Conservation (phyloP, 1,284 basidiomycete species). For the Jaminaea rosea region DNA sequence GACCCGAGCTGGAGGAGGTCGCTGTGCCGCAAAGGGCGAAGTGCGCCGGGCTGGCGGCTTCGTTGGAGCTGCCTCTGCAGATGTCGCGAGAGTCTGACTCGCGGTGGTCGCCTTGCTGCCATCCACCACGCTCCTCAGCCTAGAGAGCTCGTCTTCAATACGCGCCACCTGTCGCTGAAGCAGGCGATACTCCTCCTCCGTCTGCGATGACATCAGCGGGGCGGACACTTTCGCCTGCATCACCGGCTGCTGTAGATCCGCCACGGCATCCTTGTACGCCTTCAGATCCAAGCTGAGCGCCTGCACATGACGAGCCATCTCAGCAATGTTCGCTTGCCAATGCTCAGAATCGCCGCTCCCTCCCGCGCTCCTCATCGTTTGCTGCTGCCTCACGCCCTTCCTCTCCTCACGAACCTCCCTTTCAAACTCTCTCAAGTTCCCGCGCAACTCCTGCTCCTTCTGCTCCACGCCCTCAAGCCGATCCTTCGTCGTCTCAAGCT, state of each 20-base stretch:
- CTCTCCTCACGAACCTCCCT: neutral
- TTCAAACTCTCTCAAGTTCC: neutral
- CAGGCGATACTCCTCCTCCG: too few relatives aligned
- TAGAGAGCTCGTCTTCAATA: too few relatives aligned
- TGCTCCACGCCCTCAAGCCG: slow-evolving; percentile 23
- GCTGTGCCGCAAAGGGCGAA: too few relatives aligned
- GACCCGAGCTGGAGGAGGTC: too few relatives aligned
- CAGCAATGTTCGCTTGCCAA: neutral
- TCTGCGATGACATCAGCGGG: too few relatives aligned
- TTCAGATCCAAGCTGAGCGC: slow-evolving; percentile 20
- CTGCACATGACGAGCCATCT: neutral
- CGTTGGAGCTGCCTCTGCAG: too few relatives aligned
- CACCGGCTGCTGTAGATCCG: slow-evolving; percentile 10
- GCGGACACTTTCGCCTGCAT: too few relatives aligned
- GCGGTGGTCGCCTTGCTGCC: too few relatives aligned
- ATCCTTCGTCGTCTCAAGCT: slow-evolving; percentile 23
- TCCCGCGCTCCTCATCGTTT: neutral
- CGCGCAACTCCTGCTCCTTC: slow-evolving; percentile 11
- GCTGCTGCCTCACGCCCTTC: neutral
- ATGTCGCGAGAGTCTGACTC: too few relatives aligned
- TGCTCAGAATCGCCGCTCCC: neutral
- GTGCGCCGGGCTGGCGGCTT: too few relatives aligned
- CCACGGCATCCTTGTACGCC: slow-evolving; percentile 15
- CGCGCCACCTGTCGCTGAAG: too few relatives aligned
- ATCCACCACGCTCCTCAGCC: too few relatives aligned